Conservation (phyloP, 78 protist species). For the slime mould (Dictyostelium discoideum) region dicty_2.7 NC_007089.4:3542501-3543000, state of each 20-base stretch:
- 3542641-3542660: not conserved
- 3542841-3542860: constrained; percentile 57
- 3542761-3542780: constrained; percentile 72
- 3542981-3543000: constrained; percentile 69
- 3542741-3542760: constrained; percentile 49
- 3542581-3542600: not conserved
- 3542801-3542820: constrained; percentile 62
- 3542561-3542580: not conserved
- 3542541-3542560: not conserved
- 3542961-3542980: constrained; percentile 30
- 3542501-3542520: constrained; percentile 39
- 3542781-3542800: constrained; percentile 72
- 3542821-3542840: constrained; percentile 74
- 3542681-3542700: constrained; percentile 66
- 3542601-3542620: not conserved
- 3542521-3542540: not conserved
- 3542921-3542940: constrained; percentile 47
- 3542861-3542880: constrained; percentile 36
- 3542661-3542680: constrained; percentile 38
- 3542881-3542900: constrained; percentile 66
- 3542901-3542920: constrained; percentile 68
- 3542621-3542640: not conserved
- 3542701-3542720: constrained; percentile 72
- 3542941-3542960: constrained; percentile 60
- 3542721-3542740: constrained; percentile 69